Conservation (phyloP, 495 filamentous ascomycete genomes). For the Rostrohypoxylon terebratum region DNA sequence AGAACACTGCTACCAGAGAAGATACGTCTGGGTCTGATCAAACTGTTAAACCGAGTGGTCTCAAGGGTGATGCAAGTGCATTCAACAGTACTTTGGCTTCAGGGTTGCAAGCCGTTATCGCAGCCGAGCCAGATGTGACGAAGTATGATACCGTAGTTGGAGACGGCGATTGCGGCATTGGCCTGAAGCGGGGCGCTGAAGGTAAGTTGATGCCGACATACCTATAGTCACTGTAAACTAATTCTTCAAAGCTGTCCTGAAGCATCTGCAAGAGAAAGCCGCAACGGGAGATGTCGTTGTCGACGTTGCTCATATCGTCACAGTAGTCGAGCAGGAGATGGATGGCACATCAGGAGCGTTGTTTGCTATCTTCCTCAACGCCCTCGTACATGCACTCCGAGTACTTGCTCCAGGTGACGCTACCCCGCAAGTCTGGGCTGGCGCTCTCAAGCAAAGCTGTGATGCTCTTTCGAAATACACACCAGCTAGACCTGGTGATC, state of each 20-base stretch:
- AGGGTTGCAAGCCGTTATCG: conserved; percentile 78
- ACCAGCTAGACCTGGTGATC: conserved; percentile 87
- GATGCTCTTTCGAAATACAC: conserved; percentile 83
- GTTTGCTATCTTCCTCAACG: conserved; percentile 96
- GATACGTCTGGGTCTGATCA: conserved; percentile 56
- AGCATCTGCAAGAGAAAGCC: conserved; percentile 67
- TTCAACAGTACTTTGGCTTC: conserved; percentile 71
- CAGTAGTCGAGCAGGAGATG: conserved; percentile 88
- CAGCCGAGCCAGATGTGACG: conserved; percentile 85
- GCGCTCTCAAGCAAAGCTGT: conserved; percentile 77
- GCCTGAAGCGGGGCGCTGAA: conserved; percentile 90
- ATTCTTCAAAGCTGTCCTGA: conserved; percentile 69
- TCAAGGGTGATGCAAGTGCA: conserved; percentile 70
- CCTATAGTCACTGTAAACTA: neutral
- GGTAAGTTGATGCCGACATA: conserved; percentile 54
- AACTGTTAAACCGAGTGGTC: conserved; percentile 70
- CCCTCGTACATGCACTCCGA: conserved; percentile 80
- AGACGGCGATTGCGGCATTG: conserved; percentile 95
- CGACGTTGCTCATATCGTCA: conserved; percentile 80
- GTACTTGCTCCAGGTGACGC: conserved; percentile 60
- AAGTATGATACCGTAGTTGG: conserved; percentile 92
- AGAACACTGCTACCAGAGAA: conserved; percentile 59
- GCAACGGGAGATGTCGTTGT: conserved; percentile 75
- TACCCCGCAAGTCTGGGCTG: conserved; percentile 74
- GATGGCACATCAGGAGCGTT: conserved; percentile 96